These are phyloP conservation scores for Cladosporium oxysporum DNA, from an alignment of 2,329 filamentous ascomycete genomes.

Conservation along the genomic window DNA sequence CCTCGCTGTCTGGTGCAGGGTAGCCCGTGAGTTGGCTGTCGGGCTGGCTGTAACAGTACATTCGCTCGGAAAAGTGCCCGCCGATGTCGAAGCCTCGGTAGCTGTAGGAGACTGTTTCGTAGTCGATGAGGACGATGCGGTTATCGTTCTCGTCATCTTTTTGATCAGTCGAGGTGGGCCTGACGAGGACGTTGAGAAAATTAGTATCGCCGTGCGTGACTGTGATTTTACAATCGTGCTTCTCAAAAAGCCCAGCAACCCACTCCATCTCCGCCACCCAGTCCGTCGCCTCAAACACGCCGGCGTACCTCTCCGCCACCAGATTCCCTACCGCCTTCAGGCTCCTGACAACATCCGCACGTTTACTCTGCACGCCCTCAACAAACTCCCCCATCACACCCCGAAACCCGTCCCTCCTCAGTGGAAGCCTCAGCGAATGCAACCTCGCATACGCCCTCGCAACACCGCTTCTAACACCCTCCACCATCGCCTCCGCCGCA, in stretches of 20 bases:
- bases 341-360: background rate
- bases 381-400: background rate
- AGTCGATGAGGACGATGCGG: constrained; percentile 17
- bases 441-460: constrained; percentile 20
- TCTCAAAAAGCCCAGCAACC: background rate
- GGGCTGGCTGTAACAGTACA: constrained; percentile 19
- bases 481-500: constrained; percentile 3
- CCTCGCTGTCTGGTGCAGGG: background rate
- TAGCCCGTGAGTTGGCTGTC: constrained; percentile 13
- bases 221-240: constrained; percentile 15
- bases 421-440: constrained; percentile 18
- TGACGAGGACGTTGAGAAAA: constrained; percentile 19
- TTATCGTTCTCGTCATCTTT: background rate
- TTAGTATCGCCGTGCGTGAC: constrained; percentile 16
- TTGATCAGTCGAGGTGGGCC: background rate
- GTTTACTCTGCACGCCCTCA: background rate
- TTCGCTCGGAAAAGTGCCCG: constrained; percentile 22
- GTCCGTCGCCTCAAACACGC: background rate
- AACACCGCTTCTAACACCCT: constrained; percentile 8
- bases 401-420: constrained; percentile 4
- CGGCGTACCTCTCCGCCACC: background rate
- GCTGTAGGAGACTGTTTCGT: constrained; percentile 21
- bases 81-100: constrained; percentile 22
- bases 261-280: constrained; percentile 15
- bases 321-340: background rate